A percentile compares a stretch with the other conserved stretches of the same genome.
These are phyloP conservation scores for Sporothrix brunneoviolacea DNA, from an alignment of 2,329 filamentous ascomycete species.

Conservation along the genomic window DNA sequence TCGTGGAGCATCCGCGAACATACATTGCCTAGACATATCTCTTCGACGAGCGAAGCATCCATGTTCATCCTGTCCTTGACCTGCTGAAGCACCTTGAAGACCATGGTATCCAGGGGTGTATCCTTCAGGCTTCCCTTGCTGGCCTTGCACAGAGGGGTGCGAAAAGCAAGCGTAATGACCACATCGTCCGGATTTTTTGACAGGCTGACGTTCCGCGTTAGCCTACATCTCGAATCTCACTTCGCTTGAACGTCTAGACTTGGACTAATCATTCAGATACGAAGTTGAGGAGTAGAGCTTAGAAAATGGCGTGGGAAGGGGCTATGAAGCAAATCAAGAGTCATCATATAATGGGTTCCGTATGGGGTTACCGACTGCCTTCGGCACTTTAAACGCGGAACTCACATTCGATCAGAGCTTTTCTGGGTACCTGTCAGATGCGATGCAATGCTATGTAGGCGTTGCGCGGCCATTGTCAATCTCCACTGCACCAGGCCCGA, in stretches of 20 bases:
- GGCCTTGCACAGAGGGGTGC: slow-evolving; percentile 81
- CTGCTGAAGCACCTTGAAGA: slow-evolving; percentile 75
- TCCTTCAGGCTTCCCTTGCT: slow-evolving; percentile 93
- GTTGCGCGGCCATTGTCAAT: not conserved
- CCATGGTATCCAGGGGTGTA: slow-evolving; percentile 75
- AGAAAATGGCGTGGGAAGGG: too few relatives aligned
- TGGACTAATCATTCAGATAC: too few relatives aligned
- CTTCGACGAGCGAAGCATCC: slow-evolving; percentile 74
- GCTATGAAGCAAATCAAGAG: too few relatives aligned
- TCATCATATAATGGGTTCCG: too few relatives aligned
- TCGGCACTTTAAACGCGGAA: too few relatives aligned
- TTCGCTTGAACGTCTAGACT: too few relatives aligned
- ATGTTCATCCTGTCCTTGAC: slow-evolving; percentile 64
- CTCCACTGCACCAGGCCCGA: not conserved
- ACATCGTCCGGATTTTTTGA: slow-evolving; percentile 89
- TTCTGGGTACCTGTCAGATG: not conserved
- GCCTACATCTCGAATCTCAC: too few relatives aligned
- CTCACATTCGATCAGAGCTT: not conserved
- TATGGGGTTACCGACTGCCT: too few relatives aligned
- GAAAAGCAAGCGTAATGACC: slow-evolving; percentile 85
- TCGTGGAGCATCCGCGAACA: slow-evolving; percentile 26
- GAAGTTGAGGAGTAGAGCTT: too few relatives aligned
- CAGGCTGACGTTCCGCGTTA: not conserved
- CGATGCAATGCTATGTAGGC: not conserved
- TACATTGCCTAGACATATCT: slow-evolving; percentile 88